Evolutionary conservation across 345 rosid genomes (phyloP), one percentile per base, ranked within the genome.

Genomic region (Microcos paniculata): DNA sequence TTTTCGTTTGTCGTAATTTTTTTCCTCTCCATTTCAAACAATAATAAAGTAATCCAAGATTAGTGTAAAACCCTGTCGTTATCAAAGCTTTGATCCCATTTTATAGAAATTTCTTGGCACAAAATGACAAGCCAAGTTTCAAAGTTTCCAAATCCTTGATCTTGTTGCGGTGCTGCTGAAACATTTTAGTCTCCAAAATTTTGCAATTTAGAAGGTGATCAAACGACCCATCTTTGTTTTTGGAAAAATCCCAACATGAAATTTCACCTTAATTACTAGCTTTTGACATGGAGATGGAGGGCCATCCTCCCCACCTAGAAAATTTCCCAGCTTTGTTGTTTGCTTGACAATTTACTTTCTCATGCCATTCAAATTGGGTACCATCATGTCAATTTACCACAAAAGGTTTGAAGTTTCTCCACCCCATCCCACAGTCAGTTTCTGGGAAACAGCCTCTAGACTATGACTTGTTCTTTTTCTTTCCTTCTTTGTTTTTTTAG

Each of bases 91-190:
- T 35, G 49, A 53, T 70, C 46, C 62, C 48, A 69, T 51, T 69
- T 30, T 69, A 19, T 49, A 69, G 73, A 69, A 69, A 69, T 49
- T 69, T 69, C 73, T 51, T 69, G 12, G 43, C 59, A 69, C 52
- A 28, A 68, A n/a, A 69, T 10, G 73, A 69, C 73, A 51, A 6
- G 28, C 4, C 4, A 18, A 30, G 11, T 51, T 51, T 49, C 73
- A 69, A 30, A 49, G 6, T 30, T 69, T 69, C 42, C 57, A 49
- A 69, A 48, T 69, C 58, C 72, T 19, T 30, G 58, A 28, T 69
- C 21, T 19, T 49, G 18, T 51, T 24, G 19, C 28, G 14, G 12
- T 15, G 71, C 15, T 67, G 31, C 24, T 42, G 1, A 42, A 9
- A 42, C 45, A 42, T 42, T 42, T 42, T 35, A 35, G 45, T 42